Evolutionary conservation across 208 protist species (phyloP), one percentile per base, ranked within the genome.

Genomic region (Naegleria fowleri): DNA sequence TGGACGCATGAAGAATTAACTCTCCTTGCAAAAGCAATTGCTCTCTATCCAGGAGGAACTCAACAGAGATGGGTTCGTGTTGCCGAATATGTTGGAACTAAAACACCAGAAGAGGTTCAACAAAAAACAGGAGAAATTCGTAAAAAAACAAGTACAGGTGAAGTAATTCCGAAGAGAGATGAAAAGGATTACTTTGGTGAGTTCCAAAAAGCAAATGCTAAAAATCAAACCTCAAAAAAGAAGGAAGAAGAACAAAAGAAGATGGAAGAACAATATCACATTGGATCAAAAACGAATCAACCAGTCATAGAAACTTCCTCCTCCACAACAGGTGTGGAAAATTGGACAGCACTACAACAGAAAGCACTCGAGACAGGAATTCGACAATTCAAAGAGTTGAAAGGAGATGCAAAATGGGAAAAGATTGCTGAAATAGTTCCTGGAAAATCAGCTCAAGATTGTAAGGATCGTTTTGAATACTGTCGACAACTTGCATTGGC

Each of bases 361-460:
- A 98, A 98, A 93, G 94, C 97, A 89, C 94, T 99, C 11, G 98
- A 99, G 93, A 92, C 95, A 58, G 97, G 94, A 6, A 94, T 99
- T 58, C 94, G 96, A 88, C 94, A 97, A 41, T 91, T 98, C 41
- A 97, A 97, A 91, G 96, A 97, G 86, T 98, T 97, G 91, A 97
- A 97, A 90, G 96, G 97, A 36, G 97, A 96, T 91, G 97, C 98
- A 92, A 97, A 98, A 90, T 99, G 97, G 94, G 96, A 98, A 91
- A 97, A 98, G 91, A 98, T 99, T 88, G 94, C 97, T 16, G 95
- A 94, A 59, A 93, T 93, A 86, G 97, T 99, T 79, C 94, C 97
- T 0, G 96, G 95, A 16, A 99, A 99, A 95, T 97, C 95, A 55
- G 97, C 97, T 39, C 98, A 98, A 93, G 96, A 99, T 91, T 99